Evolutionary conservation across 257 asterid species (phyloP).

Genomic region (Plantago major): DNA sequence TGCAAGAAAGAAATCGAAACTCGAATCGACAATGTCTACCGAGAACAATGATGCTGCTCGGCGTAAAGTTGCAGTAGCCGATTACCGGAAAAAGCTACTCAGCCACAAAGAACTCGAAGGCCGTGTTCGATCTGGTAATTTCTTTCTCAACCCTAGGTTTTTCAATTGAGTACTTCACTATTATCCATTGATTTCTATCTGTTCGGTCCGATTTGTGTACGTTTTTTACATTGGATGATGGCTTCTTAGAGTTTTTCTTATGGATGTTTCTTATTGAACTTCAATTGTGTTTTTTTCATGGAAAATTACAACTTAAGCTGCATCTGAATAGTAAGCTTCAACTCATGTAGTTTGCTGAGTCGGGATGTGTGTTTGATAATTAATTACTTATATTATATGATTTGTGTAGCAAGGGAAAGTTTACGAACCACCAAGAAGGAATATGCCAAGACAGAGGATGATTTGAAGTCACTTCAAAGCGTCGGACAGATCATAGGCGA

Average conservation of each 20-base stretch:
- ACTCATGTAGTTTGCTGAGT: no score
- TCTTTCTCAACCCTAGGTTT: no score
- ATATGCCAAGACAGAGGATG: conserved; percentile 90
- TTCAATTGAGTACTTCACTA: no score
- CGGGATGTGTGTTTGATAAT: no score
- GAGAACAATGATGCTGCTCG: conserved; percentile 57
- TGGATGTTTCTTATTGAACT: no score
- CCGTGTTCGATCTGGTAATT: conserved; percentile 55
- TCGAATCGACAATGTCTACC: conserved; percentile 27
- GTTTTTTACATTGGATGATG: no score
- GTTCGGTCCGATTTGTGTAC: no score
- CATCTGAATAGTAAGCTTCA: no score
- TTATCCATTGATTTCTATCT: no score
- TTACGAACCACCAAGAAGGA: conserved; percentile 78
- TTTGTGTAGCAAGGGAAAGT: conserved; percentile 56
- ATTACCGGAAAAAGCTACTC: conserved; percentile 58
- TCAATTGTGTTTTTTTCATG: not conserved
- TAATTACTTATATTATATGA: no score
- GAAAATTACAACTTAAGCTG: no score
- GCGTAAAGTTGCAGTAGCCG: conserved; percentile 44
- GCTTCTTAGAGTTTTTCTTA: no score
- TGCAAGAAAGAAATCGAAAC: not conserved
- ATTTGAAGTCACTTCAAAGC: conserved; percentile 93
- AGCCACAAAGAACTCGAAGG: conserved; percentile 64
- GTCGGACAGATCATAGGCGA: conserved; percentile 99